A percentile compares a stretch with the other conserved stretches of the same genome.
These are phyloP conservation scores for Kickxella alabastrina DNA, from an alignment of 192 early-diverging fungal genomes.

Conservation along the genomic window DNA sequence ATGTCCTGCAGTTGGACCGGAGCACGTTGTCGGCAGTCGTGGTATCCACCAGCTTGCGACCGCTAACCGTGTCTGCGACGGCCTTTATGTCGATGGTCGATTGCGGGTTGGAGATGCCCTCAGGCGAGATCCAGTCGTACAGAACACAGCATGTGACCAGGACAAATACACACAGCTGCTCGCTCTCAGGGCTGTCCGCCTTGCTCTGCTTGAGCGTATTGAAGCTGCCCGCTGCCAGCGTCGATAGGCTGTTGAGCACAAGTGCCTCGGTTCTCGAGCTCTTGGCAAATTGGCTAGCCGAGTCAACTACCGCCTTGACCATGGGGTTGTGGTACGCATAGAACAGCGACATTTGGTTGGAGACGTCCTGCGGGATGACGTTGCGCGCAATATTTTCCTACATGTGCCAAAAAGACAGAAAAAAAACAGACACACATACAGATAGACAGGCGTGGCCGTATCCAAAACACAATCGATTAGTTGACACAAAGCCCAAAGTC, in stretches of 20 bases:
- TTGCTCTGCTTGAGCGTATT: conserved; percentile 66
- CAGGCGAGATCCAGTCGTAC: conserved; percentile 84
- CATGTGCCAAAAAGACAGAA: no score
- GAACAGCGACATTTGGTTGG: conserved; percentile 94
- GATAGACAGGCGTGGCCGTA: neutral
- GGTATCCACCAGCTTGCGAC: conserved; percentile 28
- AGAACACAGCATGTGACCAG: conserved; percentile 85
- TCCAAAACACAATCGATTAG: no score
- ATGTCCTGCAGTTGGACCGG: conserved; percentile 37
- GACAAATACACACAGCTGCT: conserved; percentile 75
- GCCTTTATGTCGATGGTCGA: conserved; percentile 77
- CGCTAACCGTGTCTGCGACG: conserved; percentile 17
- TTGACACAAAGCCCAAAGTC: no score
- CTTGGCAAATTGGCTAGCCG: conserved; percentile 64
- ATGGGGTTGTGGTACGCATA: conserved; percentile 94
- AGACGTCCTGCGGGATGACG: conserved; percentile 77
- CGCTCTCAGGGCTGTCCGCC: conserved; percentile 58
- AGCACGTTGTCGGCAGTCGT: conserved; percentile 40
- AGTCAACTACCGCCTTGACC: conserved; percentile 82
- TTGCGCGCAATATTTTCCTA: conserved; percentile 55
- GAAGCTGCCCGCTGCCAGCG: conserved; percentile 74
- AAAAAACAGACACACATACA: neutral
- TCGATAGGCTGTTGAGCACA: conserved; percentile 70
- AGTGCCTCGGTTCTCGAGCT: conserved; percentile 46
- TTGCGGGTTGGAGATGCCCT: conserved; percentile 70